Evolutionary conservation across 2,329 filamentous ascomycete species (phyloP), one percentile per base, ranked within the genome.

Genomic region (Sclerotinia glacialis): DNA sequence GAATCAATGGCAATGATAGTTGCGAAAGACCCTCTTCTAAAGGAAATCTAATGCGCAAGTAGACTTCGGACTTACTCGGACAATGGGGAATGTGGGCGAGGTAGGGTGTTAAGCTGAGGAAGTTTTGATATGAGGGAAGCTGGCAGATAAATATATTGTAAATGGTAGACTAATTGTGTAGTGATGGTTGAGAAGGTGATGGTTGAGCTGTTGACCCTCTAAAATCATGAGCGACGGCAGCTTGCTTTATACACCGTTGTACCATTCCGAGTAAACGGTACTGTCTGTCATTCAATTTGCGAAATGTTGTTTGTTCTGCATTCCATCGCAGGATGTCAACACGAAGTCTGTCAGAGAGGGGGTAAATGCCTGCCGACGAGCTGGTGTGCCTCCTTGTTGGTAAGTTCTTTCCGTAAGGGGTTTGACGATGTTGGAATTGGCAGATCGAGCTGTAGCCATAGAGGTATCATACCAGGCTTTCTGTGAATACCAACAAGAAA

Each of bases 221-320:
- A 64, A 62, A 69, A 54, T 68, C 66, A 72, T 69, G 68, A 66
- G 70, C 67, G 69, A 68, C 71, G 70, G 71, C 65, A 71, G 65
- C 69, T 69, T 72, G 68, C 70, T 75, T 74, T 76, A 75, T 75
- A 75, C 61, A 47, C 68, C 67, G 71, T 75, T 69, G 71, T 70
- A 73, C 72, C 69, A 75, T 75, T 71, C 74, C 74, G 72, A 74
- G 66, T 68, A 55, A 68, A 67, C 67, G 73, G 74, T 73, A 72
- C 71, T 64, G 62, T 67, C 70, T 66, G 40, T 56, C 68, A 71
- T 63, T 71, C 73, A 74, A 67, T 72, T 70, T 72, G 69, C 69
- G 62, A 64, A 68, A 71, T 68, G 68, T 72, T 74, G 71, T 73
- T 75, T 74, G 72, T 71, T 71, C 73, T 74, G 58, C 60, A 55